Percentiles rank a stretch among this genome's conserved stretches.
Evolutionary conservation across 2,329 filamentous ascomycete species (phyloP).

Genomic region (Cladosporium sp.): DNA sequence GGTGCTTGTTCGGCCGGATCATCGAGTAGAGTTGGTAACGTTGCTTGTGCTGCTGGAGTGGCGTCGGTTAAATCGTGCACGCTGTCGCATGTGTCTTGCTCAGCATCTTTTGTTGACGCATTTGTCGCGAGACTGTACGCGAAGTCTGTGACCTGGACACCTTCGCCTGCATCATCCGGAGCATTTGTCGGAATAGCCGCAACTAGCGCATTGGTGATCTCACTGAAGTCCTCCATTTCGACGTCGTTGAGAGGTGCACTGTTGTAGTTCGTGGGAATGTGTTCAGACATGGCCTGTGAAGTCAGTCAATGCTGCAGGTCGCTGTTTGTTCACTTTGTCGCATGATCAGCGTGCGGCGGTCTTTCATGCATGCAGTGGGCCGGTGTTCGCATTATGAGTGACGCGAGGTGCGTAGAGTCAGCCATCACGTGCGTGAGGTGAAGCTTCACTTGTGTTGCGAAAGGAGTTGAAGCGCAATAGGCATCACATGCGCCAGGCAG

Average conservation of each 20-base stretch:
- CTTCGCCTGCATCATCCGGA: background rate
- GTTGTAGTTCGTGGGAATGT: background rate
- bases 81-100: background rate
- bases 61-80: background rate
- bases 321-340: background rate
- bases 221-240: slow-evolving; percentile 1
- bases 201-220: background rate
- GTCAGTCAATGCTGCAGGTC: background rate
- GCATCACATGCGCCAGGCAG: too few relatives aligned
- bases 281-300: background rate
- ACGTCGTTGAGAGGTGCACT: background rate
- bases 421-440: too few relatives aligned
- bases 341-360: background rate
- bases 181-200: background rate
- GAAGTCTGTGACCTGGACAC: background rate
- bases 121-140: background rate
- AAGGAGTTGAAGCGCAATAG: too few relatives aligned
- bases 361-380: background rate
- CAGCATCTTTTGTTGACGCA: background rate
- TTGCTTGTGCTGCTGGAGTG: background rate
- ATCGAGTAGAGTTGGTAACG: background rate
- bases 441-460: too few relatives aligned
- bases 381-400: background rate
- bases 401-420: background rate
- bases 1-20: background rate